phyloP scores from a whole-genome alignment of 2,329 filamentous ascomycete genomes.

The Fonsecaea pedrosoi region DNA sequence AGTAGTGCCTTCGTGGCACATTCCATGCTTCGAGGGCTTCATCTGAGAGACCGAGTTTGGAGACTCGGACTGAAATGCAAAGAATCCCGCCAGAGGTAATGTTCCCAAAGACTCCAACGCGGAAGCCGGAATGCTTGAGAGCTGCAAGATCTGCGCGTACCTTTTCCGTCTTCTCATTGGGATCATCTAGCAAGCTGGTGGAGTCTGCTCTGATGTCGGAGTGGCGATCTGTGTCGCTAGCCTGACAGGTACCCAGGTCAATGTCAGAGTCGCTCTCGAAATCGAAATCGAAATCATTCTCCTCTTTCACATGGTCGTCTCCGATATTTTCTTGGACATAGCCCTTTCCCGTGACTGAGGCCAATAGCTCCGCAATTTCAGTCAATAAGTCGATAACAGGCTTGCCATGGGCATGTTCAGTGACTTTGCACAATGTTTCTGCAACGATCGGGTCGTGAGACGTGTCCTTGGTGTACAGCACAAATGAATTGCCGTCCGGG shows the following conservation, averaged over 20 bases:
- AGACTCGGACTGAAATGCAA: conserved; percentile 71
- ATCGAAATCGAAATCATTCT: conserved; percentile 47
- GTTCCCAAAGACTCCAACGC: conserved; percentile 67
- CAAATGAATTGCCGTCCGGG: conserved; percentile 59
- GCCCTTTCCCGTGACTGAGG: conserved; percentile 22
- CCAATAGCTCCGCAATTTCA: conserved; percentile 41
- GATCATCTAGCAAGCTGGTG: neutral
- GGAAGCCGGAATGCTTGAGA: conserved; percentile 71
- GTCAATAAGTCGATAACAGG: conserved; percentile 40
- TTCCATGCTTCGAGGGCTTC: conserved; percentile 81
- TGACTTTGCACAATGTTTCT: conserved; percentile 33
- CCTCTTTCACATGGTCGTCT: neutral
- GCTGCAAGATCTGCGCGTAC: conserved; percentile 67
- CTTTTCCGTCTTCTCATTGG: conserved; percentile 40
- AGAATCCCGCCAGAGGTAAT: conserved; percentile 60
- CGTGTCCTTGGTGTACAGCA: conserved; percentile 55
- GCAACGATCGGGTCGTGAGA: conserved; percentile 41
- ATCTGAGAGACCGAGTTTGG: conserved; percentile 73
- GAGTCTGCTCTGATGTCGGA: neutral
- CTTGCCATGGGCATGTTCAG: conserved; percentile 41
- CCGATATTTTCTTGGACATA: neutral
- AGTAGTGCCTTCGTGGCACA: conserved; percentile 68
- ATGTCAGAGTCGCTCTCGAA: conserved; percentile 46
- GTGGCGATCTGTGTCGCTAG: neutral
- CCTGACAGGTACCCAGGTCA: conserved; percentile 14